phyloP scores from a whole-genome alignment of 805 yeast genomes.

The Monosporozyma yasuniensis region DNA sequence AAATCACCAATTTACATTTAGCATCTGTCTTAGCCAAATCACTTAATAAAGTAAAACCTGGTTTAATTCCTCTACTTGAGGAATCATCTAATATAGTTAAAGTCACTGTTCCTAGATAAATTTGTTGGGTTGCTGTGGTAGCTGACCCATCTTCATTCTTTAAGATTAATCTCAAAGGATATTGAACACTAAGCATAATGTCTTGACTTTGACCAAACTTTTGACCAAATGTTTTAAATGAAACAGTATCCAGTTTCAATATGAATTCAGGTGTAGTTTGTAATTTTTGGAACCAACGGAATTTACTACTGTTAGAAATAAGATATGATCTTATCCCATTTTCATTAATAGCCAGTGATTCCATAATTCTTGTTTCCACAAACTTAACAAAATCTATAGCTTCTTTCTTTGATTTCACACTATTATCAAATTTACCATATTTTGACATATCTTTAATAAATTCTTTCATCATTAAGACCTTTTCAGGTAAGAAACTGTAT shows the following conservation, averaged over 20 bases:
- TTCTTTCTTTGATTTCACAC: neutral
- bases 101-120: conserved; percentile 13
- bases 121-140: neutral
- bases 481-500: conserved; percentile 7
- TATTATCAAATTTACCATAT: neutral
- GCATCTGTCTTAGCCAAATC: conserved; percentile 5
- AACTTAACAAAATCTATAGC: conserved; percentile 8
- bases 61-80: neutral
- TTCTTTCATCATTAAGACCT: neutral
- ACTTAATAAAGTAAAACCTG: conserved; percentile 4
- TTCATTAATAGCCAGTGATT: conserved; percentile 19
- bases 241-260: conserved; percentile 8
- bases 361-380: conserved; percentile 15
- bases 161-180: conserved; percentile 8
- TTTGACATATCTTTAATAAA: neutral
- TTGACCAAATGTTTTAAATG: conserved; percentile 7
- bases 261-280: conserved; percentile 4
- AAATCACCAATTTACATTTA: conserved; percentile 15
- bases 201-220: conserved; percentile 5
- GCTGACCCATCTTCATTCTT: conserved; percentile 2
- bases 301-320: conserved; percentile 10
- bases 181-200: conserved; percentile 11
- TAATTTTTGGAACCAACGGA: neutral
- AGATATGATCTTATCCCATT: conserved; percentile 13
- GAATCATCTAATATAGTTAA: conserved; percentile 12